Percentiles rank a stretch among this genome's conserved stretches.
These are phyloP conservation scores for Pleurotus salmoneostramineus DNA, from an alignment of 768 basidiomycete genomes.

Conservation along the genomic window DNA sequence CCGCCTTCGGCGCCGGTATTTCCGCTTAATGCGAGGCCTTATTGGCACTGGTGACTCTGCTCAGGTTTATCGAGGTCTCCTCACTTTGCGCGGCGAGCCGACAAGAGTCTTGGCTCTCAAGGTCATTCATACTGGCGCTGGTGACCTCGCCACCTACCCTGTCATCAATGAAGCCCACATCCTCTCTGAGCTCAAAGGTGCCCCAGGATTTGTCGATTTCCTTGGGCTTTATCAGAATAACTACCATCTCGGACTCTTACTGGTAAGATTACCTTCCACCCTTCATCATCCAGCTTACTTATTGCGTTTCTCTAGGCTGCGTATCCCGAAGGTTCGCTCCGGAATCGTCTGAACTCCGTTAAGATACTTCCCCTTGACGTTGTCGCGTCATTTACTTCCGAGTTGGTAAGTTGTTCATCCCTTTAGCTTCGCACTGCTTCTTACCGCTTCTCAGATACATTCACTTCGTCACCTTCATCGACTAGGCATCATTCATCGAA, in stretches of 20 bases:
- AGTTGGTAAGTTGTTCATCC: neutral
- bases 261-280: no score
- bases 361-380: neutral
- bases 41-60: neutral
- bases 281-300: neutral
- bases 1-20: neutral
- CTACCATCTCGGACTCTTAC: neutral
- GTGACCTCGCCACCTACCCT: neutral
- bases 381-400: neutral
- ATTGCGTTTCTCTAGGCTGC: neutral
- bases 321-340: neutral
- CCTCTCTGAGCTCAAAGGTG: neutral
- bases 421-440: neutral
- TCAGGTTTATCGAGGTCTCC: neutral
- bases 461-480: neutral
- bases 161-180: neutral
- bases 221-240: neutral
- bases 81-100: neutral
- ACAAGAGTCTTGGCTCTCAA: neutral
- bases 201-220: neutral
- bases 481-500: neutral
- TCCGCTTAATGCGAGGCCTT: neutral
- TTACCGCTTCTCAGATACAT: neutral
- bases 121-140: neutral
- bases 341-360: neutral